Evolutionary conservation across 2,329 filamentous ascomycete species (phyloP).

Genomic region (Colletotrichum endophyticum): DNA sequence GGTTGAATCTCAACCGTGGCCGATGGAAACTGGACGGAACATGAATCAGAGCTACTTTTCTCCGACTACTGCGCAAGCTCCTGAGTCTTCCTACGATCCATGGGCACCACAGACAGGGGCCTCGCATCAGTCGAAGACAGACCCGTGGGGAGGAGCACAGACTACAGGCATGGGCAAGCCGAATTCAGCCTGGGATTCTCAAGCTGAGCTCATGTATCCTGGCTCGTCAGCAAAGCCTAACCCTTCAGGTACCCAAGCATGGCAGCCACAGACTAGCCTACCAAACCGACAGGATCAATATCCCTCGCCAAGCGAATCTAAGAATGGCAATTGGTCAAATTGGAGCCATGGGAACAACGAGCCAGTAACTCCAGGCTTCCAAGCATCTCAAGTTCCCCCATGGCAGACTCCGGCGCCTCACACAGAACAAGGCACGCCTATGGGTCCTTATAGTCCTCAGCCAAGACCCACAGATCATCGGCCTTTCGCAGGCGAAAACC

Average conservation of each 20-base stretch:
- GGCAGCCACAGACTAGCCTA: neutral
- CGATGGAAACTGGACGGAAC: neutral
- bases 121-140: neutral
- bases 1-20: neutral
- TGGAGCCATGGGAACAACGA: neutral
- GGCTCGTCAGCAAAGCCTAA: neutral
- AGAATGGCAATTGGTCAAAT: neutral
- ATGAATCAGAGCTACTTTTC: neutral
- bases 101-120: neutral
- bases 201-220: neutral
- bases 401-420: neutral
- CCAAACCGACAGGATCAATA: neutral
- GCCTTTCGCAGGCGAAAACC: neutral
- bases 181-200: neutral
- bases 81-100: neutral
- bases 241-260: neutral
- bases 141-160: neutral
- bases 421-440: fast-evolving
- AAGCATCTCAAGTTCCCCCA: neutral
- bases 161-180: neutral
- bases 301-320: neutral
- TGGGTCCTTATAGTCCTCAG: neutral
- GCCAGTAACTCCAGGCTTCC: neutral
- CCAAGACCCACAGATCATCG: neutral
- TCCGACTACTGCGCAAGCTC: neutral